Evolutionary conservation across 2,329 filamentous ascomycete species (phyloP).

Genomic region (Diplodia mutila): DNA sequence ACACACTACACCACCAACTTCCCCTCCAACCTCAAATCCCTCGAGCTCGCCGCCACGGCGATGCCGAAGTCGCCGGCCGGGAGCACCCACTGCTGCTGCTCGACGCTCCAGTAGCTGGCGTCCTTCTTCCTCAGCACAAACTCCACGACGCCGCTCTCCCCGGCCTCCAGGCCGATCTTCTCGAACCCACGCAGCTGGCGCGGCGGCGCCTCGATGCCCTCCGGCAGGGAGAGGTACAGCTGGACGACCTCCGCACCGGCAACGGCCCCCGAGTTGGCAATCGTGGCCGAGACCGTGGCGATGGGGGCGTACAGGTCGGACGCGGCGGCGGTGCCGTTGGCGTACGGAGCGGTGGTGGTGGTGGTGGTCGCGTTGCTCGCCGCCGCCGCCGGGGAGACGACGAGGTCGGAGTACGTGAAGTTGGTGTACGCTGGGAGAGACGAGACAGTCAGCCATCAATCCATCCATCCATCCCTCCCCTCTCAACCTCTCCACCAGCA

Average conservation of each 20-base stretch:
- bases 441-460: neutral
- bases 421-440: conserved; percentile 43
- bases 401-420: conserved; percentile 45
- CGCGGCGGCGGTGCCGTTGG: neutral
- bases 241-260: conserved; percentile 45
- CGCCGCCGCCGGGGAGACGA: conserved; percentile 33
- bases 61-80: conserved; percentile 40
- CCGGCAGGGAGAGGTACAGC: conserved; percentile 43
- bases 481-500: too few relatives aligned
- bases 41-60: conserved; percentile 41
- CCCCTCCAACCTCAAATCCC: conserved; percentile 36
- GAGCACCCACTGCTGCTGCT: conserved; percentile 40
- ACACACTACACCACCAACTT: conserved; percentile 29
- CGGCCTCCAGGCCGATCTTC: conserved; percentile 38
- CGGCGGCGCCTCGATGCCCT: conserved; percentile 34
- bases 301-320: conserved; percentile 42
- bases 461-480: too few relatives aligned
- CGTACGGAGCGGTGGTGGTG: too few relatives aligned
- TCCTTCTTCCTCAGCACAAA: conserved; percentile 30
- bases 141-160: neutral
- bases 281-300: conserved; percentile 40
- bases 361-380: conserved; percentile 12
- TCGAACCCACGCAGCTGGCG: conserved; percentile 44
- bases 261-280: conserved; percentile 42
- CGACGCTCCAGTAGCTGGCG: conserved; percentile 42